Conservation (phyloP, 2,329 filamentous ascomycete genomes). For the Aspergillus pseudoviridinutans region DNA sequence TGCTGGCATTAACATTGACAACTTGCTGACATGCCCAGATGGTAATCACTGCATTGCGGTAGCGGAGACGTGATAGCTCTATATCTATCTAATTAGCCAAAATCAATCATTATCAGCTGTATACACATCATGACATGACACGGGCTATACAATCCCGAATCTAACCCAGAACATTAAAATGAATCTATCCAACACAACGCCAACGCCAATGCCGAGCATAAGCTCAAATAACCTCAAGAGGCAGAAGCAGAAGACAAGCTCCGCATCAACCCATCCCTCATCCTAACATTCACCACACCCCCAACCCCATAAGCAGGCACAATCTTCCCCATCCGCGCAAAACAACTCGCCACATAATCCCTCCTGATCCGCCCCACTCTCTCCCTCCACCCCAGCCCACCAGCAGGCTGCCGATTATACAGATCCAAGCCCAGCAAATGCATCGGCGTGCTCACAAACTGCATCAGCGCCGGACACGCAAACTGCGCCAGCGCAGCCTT, state of each 20-base stretch:
- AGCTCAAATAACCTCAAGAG: neutral
- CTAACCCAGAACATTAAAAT: no score
- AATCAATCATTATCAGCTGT: neutral
- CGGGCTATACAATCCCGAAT: no score
- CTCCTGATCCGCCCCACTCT: conserved; percentile 63
- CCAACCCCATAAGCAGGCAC: conserved; percentile 86
- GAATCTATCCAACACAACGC: no score
- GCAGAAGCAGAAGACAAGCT: conserved; percentile 51
- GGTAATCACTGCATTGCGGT: no score
- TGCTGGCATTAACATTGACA: no score
- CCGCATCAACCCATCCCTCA: conserved; percentile 65
- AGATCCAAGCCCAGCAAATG: conserved; percentile 82
- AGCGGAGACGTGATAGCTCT: no score
- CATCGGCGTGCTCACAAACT: conserved; percentile 75
- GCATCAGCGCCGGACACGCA: conserved; percentile 70
- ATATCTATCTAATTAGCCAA: neutral
- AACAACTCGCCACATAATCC: conserved; percentile 71
- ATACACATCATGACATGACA: neutral
- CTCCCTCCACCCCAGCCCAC: conserved; percentile 50
- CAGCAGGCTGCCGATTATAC: conserved; percentile 64
- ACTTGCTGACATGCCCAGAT: neutral
- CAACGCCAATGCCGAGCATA: neutral
- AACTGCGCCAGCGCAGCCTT: conserved; percentile 70
- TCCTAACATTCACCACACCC: conserved; percentile 75
- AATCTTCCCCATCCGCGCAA: conserved; percentile 77